Percentiles rank a stretch among this genome's conserved stretches.
phyloP scores from a whole-genome alignment of 2,329 filamentous ascomycete genomes.

The Atkinsonella texensis region DNA sequence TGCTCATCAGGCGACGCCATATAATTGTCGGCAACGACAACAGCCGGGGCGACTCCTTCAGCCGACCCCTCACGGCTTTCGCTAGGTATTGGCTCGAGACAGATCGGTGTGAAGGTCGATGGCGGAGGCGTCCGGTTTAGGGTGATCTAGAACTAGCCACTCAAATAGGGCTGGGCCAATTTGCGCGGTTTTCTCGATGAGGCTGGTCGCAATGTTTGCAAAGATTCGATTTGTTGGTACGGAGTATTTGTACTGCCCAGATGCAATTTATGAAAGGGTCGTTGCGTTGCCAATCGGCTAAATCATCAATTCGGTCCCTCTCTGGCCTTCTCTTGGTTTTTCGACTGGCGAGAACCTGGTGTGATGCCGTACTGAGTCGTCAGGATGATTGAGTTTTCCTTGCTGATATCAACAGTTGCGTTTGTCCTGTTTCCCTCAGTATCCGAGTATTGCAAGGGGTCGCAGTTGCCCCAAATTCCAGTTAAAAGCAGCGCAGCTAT shows the following conservation, averaged over 20 bases:
- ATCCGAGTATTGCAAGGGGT: neutral
- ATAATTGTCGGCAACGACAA: conserved; percentile 2
- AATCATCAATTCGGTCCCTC: neutral
- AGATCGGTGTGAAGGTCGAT: neutral
- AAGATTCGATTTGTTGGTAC: neutral
- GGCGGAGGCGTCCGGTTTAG: conserved; percentile 1
- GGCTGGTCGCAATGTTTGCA: neutral
- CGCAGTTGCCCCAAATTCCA: neutral
- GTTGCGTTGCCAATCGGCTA: neutral
- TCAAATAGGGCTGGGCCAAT: neutral
- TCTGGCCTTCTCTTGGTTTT: neutral
- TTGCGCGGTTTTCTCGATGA: neutral
- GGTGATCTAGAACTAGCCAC: neutral
- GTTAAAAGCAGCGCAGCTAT: neutral
- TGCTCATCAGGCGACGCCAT: conserved; percentile 9
- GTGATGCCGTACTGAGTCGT: neutral
- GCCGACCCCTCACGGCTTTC: conserved; percentile 1
- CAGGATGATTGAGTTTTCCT: too few species aligned
- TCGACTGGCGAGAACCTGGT: neutral
- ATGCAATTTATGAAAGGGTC: neutral
- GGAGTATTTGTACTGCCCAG: neutral
- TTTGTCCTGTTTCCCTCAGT: neutral
- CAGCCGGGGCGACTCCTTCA: neutral
- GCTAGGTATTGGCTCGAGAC: neutral
- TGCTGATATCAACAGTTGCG: too few species aligned